Evolutionary conservation across 2,329 filamentous ascomycete species (phyloP).

Genomic region (Fusarium hainanense): DNA sequence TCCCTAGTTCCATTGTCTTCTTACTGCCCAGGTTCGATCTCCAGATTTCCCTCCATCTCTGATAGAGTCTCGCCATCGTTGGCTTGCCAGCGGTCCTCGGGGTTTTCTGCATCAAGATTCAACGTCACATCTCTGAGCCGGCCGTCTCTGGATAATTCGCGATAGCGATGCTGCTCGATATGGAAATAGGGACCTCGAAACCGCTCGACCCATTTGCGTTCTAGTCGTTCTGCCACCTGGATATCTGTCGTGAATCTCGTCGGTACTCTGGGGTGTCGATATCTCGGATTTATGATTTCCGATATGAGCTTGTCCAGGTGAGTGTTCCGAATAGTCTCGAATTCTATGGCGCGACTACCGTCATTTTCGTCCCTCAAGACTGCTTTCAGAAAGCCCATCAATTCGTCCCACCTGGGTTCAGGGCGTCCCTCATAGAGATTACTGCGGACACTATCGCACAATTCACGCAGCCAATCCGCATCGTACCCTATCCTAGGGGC

Average conservation of each 20-base stretch:
- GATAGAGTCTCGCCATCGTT: constrained; percentile 50
- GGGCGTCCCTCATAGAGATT: constrained; percentile 50
- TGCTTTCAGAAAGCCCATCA: constrained; percentile 55
- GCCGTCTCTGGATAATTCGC: constrained; percentile 51
- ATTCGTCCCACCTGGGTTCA: constrained; percentile 50
- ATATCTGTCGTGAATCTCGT: constrained; percentile 51
- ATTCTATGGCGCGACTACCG: constrained; percentile 49
- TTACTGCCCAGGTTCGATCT: constrained; percentile 63
- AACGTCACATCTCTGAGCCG: constrained; percentile 57
- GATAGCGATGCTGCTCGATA: constrained; percentile 58
- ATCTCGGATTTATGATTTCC: constrained; percentile 52
- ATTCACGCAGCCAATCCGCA: constrained; percentile 45
- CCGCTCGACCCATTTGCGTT: constrained; percentile 57
- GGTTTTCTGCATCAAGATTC: constrained; percentile 46
- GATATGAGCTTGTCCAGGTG: constrained; percentile 59
- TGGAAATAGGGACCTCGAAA: constrained; percentile 59
- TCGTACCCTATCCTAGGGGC: constrained; percentile 25
- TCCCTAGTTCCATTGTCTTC: constrained; percentile 44
- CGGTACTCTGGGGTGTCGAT: constrained; percentile 43
- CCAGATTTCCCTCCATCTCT: constrained; percentile 54
- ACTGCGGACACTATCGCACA: constrained; percentile 57
- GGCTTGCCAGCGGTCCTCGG: constrained; percentile 53
- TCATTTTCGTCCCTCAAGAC: constrained; percentile 54
- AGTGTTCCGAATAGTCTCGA: constrained; percentile 54
- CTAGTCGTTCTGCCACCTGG: constrained; percentile 53